Percentiles rank a stretch among this genome's conserved stretches.
phyloP scores from a whole-genome alignment of 441 rosid genomes.

The Pelargonium australe region DNA sequence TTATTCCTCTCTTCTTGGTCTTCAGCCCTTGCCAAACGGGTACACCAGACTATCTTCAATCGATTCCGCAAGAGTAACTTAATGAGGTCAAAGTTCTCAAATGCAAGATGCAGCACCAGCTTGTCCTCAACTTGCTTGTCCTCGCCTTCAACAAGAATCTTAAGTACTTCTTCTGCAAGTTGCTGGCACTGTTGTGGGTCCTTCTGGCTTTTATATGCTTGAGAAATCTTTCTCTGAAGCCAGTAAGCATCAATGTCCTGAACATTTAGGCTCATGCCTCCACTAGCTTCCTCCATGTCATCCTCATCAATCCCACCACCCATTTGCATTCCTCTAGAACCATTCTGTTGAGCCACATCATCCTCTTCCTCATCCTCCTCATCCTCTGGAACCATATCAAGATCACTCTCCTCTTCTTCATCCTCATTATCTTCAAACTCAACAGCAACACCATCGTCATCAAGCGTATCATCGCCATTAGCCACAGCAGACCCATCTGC shows the following conservation, averaged over 20 bases:
- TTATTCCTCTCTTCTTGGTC: slow-evolving; percentile 75
- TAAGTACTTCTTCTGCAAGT: slow-evolving; percentile 76
- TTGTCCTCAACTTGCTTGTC: slow-evolving; percentile 73
- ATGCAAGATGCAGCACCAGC: slow-evolving; percentile 57
- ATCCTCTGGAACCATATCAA: slow-evolving; percentile 71
- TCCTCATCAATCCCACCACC: slow-evolving; percentile 74
- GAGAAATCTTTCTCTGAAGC: slow-evolving; percentile 86
- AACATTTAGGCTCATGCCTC: slow-evolving; percentile 68
- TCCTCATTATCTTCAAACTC: slow-evolving; percentile 78
- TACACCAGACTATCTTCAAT: slow-evolving; percentile 87
- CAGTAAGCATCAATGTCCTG: slow-evolving; percentile 96
- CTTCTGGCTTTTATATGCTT: not conserved
- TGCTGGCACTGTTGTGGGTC: not conserved
- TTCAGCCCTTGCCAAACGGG: slow-evolving; percentile 85
- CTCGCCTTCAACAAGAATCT: slow-evolving; percentile 76
- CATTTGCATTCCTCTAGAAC: slow-evolving; percentile 76
- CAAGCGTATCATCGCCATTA: slow-evolving; percentile 72
- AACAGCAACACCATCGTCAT: slow-evolving; percentile 84
- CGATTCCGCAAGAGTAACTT: slow-evolving; percentile 62
- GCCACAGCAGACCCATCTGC: slow-evolving; percentile 35
- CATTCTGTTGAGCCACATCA: slow-evolving; percentile 46
- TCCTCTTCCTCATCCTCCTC: slow-evolving; percentile 79
- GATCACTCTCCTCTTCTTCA: slow-evolving; percentile 84
- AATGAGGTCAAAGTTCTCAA: slow-evolving; percentile 61
- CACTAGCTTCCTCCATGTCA: slow-evolving; percentile 56